A percentile compares a stretch with the other conserved stretches of the same genome.
phyloP scores from a whole-genome alignment of 2,329 filamentous ascomycete species.

The Aureobasidium zeae region DNA sequence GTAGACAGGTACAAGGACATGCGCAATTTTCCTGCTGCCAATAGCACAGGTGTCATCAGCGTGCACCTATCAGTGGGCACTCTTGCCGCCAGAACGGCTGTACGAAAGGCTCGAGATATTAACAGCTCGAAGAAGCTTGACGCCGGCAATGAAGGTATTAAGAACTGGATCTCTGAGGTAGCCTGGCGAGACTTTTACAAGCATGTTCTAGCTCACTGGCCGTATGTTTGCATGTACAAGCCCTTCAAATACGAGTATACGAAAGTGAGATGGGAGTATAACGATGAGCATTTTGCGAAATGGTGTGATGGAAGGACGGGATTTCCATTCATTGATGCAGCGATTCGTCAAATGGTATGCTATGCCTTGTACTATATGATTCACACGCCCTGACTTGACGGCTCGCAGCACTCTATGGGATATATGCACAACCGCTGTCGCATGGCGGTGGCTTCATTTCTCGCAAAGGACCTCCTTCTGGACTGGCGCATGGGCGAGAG shows the following conservation, averaged over 20 bases:
- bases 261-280: slow-evolving; percentile 74
- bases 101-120: slow-evolving; percentile 51
- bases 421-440: slow-evolving; percentile 82
- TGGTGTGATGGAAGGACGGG: slow-evolving; percentile 71
- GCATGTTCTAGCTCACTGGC: slow-evolving; percentile 77
- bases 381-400: neutral
- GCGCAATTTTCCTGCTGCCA: slow-evolving; percentile 56
- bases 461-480: slow-evolving; percentile 69
- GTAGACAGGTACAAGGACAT: slow-evolving; percentile 52
- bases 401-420: slow-evolving; percentile 41
- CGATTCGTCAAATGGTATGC: slow-evolving; percentile 63
- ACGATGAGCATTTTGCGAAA: slow-evolving; percentile 56
- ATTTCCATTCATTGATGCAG: slow-evolving; percentile 75
- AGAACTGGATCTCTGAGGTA: slow-evolving; percentile 70
- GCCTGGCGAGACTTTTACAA: slow-evolving; percentile 86
- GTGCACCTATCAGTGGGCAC: slow-evolving; percentile 64
- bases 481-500: slow-evolving; percentile 77
- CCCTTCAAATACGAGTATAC: slow-evolving; percentile 77
- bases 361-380: neutral
- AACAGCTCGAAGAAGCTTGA: slow-evolving; percentile 58
- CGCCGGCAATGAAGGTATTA: slow-evolving; percentile 55
- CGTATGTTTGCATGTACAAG: slow-evolving; percentile 70
- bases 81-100: slow-evolving; percentile 57
- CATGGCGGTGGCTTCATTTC: slow-evolving; percentile 75
- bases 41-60: slow-evolving; percentile 59